phyloP scores from a whole-genome alignment of 805 yeast species.

The Candida taoyuanica region DNA sequence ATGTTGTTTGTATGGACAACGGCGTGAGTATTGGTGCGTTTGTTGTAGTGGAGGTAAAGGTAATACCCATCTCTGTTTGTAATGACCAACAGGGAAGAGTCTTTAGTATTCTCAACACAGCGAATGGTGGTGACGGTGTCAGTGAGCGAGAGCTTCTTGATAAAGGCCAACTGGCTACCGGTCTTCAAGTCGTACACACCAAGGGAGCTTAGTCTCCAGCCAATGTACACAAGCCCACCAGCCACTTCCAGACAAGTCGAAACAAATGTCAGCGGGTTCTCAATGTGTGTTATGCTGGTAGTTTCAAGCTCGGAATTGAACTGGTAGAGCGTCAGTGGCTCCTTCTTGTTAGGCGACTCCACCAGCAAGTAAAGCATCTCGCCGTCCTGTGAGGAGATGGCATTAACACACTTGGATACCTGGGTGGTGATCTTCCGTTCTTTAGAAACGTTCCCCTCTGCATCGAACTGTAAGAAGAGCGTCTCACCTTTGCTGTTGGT shows the following conservation, averaged over 20 bases:
- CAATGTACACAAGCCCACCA: constrained; percentile 46
- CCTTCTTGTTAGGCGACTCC: constrained; percentile 67
- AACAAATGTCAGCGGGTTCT: constrained; percentile 47
- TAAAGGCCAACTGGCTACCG: constrained; percentile 22
- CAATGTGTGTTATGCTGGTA: constrained; percentile 19
- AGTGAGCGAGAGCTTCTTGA: constrained; percentile 52
- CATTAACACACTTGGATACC: constrained; percentile 46
- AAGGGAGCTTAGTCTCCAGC: constrained; percentile 68
- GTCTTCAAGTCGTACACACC: constrained; percentile 45
- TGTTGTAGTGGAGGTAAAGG: constrained; percentile 34
- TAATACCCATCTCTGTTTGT: constrained; percentile 69
- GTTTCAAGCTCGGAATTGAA: constrained; percentile 32
- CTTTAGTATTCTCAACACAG: constrained; percentile 29
- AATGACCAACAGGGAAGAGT: constrained; percentile 31
- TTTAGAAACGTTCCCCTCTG: constrained; percentile 29
- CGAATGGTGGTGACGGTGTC: constrained; percentile 62
- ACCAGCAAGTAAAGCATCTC: constrained; percentile 37
- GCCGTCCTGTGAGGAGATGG: constrained; percentile 32
- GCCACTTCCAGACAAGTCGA: constrained; percentile 53
- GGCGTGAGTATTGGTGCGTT: constrained; percentile 20
- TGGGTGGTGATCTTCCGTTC: constrained; percentile 24
- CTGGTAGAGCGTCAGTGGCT: constrained; percentile 43
- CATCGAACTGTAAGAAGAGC: constrained; percentile 38
- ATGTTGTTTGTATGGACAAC: constrained; percentile 55
- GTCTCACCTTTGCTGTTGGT: constrained; percentile 40